Evolutionary conservation across 257 asterid genomes (phyloP).

Genomic region (Linaria vulgaris): DNA sequence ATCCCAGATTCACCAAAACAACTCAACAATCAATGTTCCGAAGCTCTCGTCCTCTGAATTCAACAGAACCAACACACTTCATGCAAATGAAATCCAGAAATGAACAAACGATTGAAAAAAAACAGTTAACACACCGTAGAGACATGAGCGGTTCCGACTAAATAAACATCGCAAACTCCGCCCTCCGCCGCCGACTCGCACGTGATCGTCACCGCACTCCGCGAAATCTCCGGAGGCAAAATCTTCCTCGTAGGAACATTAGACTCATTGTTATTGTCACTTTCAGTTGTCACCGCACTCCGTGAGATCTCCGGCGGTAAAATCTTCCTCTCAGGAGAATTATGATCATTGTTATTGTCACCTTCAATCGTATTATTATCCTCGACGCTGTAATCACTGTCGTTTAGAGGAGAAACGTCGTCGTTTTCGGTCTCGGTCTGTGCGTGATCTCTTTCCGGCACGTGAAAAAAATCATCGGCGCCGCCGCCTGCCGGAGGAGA

Average conservation of each 20-base stretch:
- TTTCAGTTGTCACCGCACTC: conserved; percentile 55
- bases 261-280: too few species aligned
- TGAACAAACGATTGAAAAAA: not conserved
- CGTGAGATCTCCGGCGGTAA: conserved; percentile 68
- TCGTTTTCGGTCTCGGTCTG: not conserved
- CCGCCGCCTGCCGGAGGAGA: not conserved
- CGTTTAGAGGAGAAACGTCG: too few species aligned
- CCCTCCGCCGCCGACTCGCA: conserved; percentile 77
- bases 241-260: conserved; percentile 41
- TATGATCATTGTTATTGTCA: too few species aligned
- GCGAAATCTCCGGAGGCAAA: conserved; percentile 67
- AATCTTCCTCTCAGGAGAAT: conserved; percentile 42
- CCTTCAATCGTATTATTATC: too few species aligned
- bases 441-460: not conserved
- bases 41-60: conserved; percentile 2
- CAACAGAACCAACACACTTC: not conserved
- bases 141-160: conserved; percentile 92
- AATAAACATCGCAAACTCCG: conserved; percentile 78
- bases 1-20: too few species aligned
- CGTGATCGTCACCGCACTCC: conserved; percentile 55
- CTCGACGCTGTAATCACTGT: too few species aligned
- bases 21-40: too few species aligned
- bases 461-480: not conserved
- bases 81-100: not conserved
- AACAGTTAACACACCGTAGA: conserved; percentile 54